These are phyloP conservation scores for Pichia kluyveri DNA, from an alignment of 805 yeast species.

Conservation along the genomic window DNA sequence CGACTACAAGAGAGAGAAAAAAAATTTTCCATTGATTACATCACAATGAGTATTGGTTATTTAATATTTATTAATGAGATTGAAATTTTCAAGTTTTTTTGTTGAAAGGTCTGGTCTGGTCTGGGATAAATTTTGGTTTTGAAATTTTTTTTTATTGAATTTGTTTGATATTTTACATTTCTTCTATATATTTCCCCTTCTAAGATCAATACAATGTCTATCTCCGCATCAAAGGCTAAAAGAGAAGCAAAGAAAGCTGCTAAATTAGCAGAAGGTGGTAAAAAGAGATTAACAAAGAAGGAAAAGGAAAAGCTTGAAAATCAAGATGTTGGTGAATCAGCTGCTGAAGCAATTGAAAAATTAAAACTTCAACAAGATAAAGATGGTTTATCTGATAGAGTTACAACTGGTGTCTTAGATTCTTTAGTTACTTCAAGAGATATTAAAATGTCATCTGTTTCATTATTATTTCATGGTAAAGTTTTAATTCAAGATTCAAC, in stretches of 20 bases:
- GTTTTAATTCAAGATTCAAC: conserved; percentile 88
- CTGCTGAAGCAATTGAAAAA: conserved; percentile 71
- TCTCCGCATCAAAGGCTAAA: conserved; percentile 93
- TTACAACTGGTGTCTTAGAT: conserved; percentile 92
- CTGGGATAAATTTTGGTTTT: too few species aligned
- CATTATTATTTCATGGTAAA: conserved; percentile 94
- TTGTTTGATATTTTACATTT: too few species aligned
- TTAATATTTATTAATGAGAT: too few species aligned
- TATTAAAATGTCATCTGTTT: conserved; percentile 81
- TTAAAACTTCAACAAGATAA: conserved; percentile 90
- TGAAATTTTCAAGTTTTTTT: too few species aligned
- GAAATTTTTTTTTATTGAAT: too few species aligned
- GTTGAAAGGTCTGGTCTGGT: too few species aligned
- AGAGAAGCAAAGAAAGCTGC: conserved; percentile 96
- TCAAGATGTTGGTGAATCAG: conserved; percentile 42
- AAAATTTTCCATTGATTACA: too few species aligned
- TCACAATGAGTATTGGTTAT: too few species aligned
- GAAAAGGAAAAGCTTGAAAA: conserved; percentile 36
- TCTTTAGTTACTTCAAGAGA: conserved; percentile 88
- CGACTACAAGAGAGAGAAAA: too few species aligned
- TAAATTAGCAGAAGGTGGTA: conserved; percentile 75
- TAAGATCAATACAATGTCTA: conserved; percentile 30
- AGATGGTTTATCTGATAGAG: conserved; percentile 93
- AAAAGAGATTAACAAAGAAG: conserved; percentile 57
- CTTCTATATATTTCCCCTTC: too few species aligned